Evolutionary conservation across 345 rosid genomes (phyloP).

Genomic region (Gossypioides kirkii): DNA sequence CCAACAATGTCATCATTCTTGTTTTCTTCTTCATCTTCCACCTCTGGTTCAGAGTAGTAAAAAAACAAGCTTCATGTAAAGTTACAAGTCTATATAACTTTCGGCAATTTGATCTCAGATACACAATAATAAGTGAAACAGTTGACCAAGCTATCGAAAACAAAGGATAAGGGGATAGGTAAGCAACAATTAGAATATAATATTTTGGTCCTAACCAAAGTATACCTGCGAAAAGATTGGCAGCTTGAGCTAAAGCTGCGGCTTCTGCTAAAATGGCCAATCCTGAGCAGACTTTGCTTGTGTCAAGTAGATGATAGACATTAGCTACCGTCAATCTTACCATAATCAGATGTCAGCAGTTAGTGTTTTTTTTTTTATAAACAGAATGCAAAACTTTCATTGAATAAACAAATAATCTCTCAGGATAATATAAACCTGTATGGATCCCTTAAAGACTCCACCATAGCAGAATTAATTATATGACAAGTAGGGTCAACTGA

Average conservation of each 20-base stretch:
- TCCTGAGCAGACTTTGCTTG: conserved; percentile 25
- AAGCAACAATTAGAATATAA: neutral
- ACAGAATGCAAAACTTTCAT: neutral
- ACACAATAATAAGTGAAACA: neutral
- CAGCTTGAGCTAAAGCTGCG: conserved; percentile 27
- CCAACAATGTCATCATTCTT: conserved; percentile 10
- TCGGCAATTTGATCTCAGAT: conserved; percentile 13
- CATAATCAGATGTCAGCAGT: conserved; percentile 3
- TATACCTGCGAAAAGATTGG: conserved; percentile 27
- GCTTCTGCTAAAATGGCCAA: conserved; percentile 30
- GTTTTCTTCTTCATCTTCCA: conserved; percentile 13
- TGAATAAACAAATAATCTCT: neutral
- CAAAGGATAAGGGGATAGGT: neutral
- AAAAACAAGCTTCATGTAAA: neutral
- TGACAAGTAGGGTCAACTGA: neutral
- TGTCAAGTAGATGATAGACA: conserved; percentile 16
- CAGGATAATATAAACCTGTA: conserved; percentile 10
- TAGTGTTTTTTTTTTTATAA: neutral
- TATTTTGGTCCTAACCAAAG: neutral
- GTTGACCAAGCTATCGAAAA: neutral
- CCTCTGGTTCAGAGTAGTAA: conserved; percentile 2
- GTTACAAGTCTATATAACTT: neutral
- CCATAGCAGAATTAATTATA: neutral
- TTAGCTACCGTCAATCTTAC: conserved; percentile 23
- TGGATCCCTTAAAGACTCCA: conserved; percentile 5